Conservation (phyloP, 108 stramenopile species). For the Heterococcus sp. region DNA sequence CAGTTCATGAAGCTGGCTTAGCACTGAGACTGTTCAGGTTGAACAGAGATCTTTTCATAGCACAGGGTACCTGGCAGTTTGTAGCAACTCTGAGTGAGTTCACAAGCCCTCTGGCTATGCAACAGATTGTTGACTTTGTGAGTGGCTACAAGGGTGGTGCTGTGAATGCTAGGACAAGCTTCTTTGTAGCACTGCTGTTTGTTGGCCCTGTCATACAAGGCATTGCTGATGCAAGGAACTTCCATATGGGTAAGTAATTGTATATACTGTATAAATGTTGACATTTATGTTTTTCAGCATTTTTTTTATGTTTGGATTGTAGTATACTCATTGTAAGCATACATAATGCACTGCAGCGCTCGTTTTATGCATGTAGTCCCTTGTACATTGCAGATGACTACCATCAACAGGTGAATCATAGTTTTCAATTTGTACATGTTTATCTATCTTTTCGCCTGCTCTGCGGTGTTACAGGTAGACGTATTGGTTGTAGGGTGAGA, state of each 20-base stretch:
- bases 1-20: background rate
- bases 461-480: too few species aligned
- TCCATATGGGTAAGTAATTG: constrained; percentile 32
- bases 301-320: too few species aligned
- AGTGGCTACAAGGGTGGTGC: constrained; percentile 7
- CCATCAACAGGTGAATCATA: too few species aligned
- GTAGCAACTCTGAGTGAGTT: constrained; percentile 43
- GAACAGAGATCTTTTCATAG: background rate
- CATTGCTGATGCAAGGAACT: constrained; percentile 35
- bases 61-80: constrained; percentile 35
- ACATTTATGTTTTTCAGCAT: too few species aligned
- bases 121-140: constrained; percentile 42
- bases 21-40: background rate
- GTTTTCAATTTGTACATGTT: too few species aligned
- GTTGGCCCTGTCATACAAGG: constrained; percentile 37
- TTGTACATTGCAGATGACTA: too few species aligned
- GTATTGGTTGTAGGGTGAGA: constrained; percentile 37
- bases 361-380: too few species aligned
- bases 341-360: too few species aligned
- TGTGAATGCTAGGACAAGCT: background rate
- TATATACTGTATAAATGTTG: too few species aligned
- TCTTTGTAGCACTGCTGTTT: constrained; percentile 44
- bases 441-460: too few species aligned
- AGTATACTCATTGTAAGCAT: too few species aligned
- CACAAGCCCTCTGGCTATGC: constrained; percentile 29